Evolutionary conservation across 1,284 basidiomycete species (phyloP), one percentile per base, ranked within the genome.

Genomic region (Puccinia horiana): DNA sequence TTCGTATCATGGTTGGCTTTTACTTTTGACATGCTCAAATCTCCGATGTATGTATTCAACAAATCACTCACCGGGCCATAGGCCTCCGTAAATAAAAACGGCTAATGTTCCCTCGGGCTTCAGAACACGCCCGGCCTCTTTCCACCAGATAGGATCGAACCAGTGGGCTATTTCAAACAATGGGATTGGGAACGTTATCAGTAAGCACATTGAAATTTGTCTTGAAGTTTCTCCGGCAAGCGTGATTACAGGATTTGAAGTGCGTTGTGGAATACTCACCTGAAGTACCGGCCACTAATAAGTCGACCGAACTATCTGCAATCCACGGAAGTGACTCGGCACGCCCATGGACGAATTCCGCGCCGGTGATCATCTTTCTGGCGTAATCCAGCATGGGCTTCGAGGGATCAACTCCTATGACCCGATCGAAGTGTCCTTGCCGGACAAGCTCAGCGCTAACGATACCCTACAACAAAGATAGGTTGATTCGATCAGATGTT

Each of bases 11-110:
- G 61, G 2, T 49, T 67, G 5, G 52, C 23, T 47, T 69, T 14
- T 2, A 18, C 18, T 42, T 65, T 35, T 61, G 11, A 35, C 58
- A 32, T 29, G 1, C 8, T 37, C 5, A 18, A 42, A 42, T 29
- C 29, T 26, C 35, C 23, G 16, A n/a, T n/a, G n/a, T n/a, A n/a
- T n/a, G n/a, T n/a, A n/a, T n/a, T n/a, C n/a, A 65, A 40, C 16
- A 72, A 73, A 37, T n/a, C 47, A 65, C 72, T 65, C 42, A 81
- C 69, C 79, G 12, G 79, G 79, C 79, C 79, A 81, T 42, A 81
- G 61, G 40, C 79, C 79, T 12, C 79, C 79, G 73, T 81, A 81
- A 18, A 81, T 74, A 42, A 81, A 81, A 23, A 81, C 56, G 18
- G 79, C 79, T 16, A 81, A 37, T 12, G 79, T 81, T 14, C 79